Percentiles rank a stretch among this genome's conserved stretches.
Evolutionary conservation across 768 basidiomycete species (phyloP).

Genomic region (Calocybe cyanea): DNA sequence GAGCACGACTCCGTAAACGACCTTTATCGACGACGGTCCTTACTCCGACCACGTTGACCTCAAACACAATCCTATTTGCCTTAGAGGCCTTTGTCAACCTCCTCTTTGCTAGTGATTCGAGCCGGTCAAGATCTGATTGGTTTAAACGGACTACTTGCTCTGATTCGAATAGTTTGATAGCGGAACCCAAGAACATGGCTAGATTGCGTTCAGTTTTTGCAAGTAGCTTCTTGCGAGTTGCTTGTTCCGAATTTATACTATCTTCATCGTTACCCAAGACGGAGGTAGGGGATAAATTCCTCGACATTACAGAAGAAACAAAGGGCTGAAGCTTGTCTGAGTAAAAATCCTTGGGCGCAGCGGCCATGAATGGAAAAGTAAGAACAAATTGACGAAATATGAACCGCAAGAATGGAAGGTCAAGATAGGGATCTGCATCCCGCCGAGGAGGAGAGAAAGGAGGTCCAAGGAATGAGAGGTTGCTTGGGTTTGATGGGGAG

Average conservation of each 20-base stretch:
- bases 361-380: constrained; percentile 91
- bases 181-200: constrained; percentile 75
- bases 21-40: constrained; percentile 81
- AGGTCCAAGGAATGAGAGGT: constrained; percentile 83
- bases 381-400: constrained; percentile 91
- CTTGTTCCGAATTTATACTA: constrained; percentile 42
- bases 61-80: constrained; percentile 55
- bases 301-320: constrained; percentile 73
- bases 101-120: constrained; percentile 69
- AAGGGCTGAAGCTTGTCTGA: constrained; percentile 95
- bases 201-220: constrained; percentile 83
- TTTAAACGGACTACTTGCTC: constrained; percentile 91
- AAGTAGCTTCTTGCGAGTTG: constrained; percentile 64
- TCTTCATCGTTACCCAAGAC: constrained; percentile 51
- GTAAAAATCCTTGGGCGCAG: constrained; percentile 90
- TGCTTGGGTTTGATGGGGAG: constrained; percentile 44
- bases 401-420: constrained; percentile 86
- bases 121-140: constrained; percentile 76
- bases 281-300: constrained; percentile 66
- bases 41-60: constrained; percentile 90
- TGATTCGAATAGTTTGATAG: constrained; percentile 74
- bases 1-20: constrained; percentile 76
- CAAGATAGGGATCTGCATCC: constrained; percentile 44
- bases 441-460: constrained; percentile 78
- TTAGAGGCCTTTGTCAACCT: constrained; percentile 47